These are phyloP conservation scores for Blepharisma stoltei DNA, from an alignment of 73 alveolate genomes.

Conservation along the genomic window DNA sequence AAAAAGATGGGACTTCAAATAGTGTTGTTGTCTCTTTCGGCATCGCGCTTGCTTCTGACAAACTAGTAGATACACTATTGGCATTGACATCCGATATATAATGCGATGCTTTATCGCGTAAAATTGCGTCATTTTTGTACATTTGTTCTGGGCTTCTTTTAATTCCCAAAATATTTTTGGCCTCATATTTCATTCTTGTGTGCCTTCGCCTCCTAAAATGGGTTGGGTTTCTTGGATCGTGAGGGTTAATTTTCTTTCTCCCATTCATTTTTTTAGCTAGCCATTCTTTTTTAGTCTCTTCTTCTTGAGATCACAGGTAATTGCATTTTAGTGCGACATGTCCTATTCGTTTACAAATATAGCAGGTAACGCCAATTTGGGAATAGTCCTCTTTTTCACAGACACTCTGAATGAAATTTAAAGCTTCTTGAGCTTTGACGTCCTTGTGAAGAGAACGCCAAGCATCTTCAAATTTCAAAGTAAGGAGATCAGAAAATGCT, in stretches of 20 bases:
- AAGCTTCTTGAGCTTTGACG: background rate
- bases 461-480: background rate
- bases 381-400: constrained; percentile 32
- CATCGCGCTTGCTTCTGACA: too few relatives aligned
- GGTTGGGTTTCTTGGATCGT: background rate
- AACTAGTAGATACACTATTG: too few relatives aligned
- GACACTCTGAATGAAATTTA: constrained; percentile 1
- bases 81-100: too few relatives aligned
- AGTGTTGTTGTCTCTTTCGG: too few relatives aligned
- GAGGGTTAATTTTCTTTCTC: background rate
- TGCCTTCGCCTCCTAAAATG: background rate
- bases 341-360: constrained; percentile 45
- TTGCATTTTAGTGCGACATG: constrained; percentile 54
- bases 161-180: constrained; percentile 7
- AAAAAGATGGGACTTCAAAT: too few relatives aligned
- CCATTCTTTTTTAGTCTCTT: background rate
- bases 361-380: constrained; percentile 40
- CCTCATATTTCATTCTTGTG: background rate
- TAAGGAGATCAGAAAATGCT: background rate
- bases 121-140: background rate
- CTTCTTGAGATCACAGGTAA: background rate
- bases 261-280: background rate
- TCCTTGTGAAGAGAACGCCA: background rate
- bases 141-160: background rate
- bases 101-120: background rate